phyloP scores from a whole-genome alignment of 2,329 filamentous ascomycete species.

The Didymella lethalis region DNA sequence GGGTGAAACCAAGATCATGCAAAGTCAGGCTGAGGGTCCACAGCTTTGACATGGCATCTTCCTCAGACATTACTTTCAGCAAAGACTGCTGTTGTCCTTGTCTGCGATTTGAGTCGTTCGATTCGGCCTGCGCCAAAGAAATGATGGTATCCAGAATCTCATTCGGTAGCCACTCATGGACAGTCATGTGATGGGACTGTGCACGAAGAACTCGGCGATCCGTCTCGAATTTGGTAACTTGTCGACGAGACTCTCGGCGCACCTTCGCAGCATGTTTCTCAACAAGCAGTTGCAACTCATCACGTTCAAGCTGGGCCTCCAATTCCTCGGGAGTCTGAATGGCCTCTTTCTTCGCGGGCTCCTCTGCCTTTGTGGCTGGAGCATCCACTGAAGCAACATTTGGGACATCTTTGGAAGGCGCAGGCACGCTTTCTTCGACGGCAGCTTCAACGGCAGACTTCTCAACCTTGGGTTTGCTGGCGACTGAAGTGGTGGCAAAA shows the following conservation, averaged over 20 bases:
- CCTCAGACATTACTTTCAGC: slow-evolving; percentile 66
- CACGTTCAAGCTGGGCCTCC: slow-evolving; percentile 85
- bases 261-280: slow-evolving; percentile 84
- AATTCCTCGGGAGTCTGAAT: slow-evolving; percentile 82
- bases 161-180: slow-evolving; percentile 79
- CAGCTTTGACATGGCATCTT: slow-evolving; percentile 78
- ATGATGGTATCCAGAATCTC: slow-evolving; percentile 82
- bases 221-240: slow-evolving; percentile 80
- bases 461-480: slow-evolving; percentile 74
- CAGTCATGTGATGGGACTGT: slow-evolving; percentile 77
- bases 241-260: slow-evolving; percentile 78
- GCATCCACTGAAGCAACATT: slow-evolving; percentile 15
- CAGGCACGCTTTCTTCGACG: slow-evolving; percentile 15
- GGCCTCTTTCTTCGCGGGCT: slow-evolving; percentile 45
- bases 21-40: slow-evolving; percentile 86
- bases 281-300: slow-evolving; percentile 86
- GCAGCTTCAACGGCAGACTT: slow-evolving; percentile 32
- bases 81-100: slow-evolving; percentile 49
- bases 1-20: slow-evolving; percentile 70
- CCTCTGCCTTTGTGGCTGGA: slow-evolving; percentile 16
- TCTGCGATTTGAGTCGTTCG: slow-evolving; percentile 59
- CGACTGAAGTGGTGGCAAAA: slow-evolving; percentile 91
- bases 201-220: slow-evolving; percentile 82
- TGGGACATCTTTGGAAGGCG: slow-evolving; percentile 27
- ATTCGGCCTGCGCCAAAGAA: slow-evolving; percentile 73